These are phyloP conservation scores for Solanum chilense DNA, from an alignment of 257 asterid genomes.

Conservation along the genomic window DNA sequence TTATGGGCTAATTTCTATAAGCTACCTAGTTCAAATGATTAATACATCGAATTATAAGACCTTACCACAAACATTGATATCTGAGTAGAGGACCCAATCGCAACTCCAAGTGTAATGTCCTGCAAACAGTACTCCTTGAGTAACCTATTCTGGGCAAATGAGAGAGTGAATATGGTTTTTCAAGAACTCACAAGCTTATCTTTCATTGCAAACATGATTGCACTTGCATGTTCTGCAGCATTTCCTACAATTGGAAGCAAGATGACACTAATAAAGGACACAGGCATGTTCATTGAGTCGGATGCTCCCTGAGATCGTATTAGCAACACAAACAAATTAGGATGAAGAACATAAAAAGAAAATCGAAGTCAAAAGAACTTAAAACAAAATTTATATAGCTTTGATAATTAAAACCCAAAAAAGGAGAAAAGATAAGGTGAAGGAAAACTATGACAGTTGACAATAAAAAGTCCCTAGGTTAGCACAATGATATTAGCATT, in stretches of 20 bases:
- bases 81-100: conserved; percentile 95
- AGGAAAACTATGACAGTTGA: too few relatives aligned
- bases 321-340: not conserved
- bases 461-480: too few relatives aligned
- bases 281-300: conserved; percentile 72
- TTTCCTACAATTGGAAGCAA: conserved; percentile 93
- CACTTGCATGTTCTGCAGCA: conserved; percentile 98
- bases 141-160: not conserved
- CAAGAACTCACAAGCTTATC: conserved; percentile 37
- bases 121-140: conserved; percentile 2
- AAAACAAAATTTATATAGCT: not conserved
- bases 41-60: not conserved
- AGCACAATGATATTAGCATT: not conserved
- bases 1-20: not conserved
- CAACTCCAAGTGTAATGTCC: conserved; percentile 75
- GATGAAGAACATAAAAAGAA: not conserved
- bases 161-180: not conserved
- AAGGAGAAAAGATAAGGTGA: not conserved
- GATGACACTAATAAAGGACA: conserved; percentile 82
- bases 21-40: not conserved
- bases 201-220: conserved; percentile 98
- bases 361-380: not conserved
- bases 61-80: conserved; percentile 98
- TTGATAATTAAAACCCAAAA: not conserved
- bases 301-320: conserved; percentile 68